Evolutionary conservation across 2,329 filamentous ascomycete genomes (phyloP).

Genomic region (Aaosphaeria pasadenensis): DNA sequence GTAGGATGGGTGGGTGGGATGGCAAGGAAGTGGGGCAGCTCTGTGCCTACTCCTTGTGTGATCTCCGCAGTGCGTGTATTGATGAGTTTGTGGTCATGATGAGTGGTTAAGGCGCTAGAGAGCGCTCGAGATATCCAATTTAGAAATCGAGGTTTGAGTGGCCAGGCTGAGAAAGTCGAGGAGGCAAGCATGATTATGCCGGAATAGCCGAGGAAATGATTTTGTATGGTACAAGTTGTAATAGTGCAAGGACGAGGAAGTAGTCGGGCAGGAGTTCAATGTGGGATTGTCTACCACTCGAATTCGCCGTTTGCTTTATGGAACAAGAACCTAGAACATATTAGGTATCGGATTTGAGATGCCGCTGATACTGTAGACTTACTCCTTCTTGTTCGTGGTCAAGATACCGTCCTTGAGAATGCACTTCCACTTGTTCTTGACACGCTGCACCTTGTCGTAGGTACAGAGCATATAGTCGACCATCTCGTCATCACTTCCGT

Average conservation of each 20-base stretch:
- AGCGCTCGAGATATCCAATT: not conserved
- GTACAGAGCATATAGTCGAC: slow-evolving; percentile 97
- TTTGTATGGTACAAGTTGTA: slow-evolving; percentile 1
- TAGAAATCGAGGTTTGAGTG: not conserved
- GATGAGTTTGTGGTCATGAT: no score
- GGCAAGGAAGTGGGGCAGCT: not conserved
- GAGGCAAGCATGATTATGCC: not conserved
- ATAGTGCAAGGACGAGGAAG: not conserved
- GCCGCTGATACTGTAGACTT: slow-evolving; percentile 31
- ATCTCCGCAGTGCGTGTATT: not conserved
- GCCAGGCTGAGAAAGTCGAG: not conserved
- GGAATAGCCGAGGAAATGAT: not conserved
- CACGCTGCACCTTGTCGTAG: slow-evolving; percentile 97
- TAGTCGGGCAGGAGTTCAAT: not conserved
- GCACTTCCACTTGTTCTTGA: slow-evolving; percentile 98
- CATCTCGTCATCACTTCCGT: slow-evolving; percentile 80
- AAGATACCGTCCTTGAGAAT: slow-evolving; percentile 95
- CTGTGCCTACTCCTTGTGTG: not conserved
- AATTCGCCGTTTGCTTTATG: slow-evolving; percentile 97
- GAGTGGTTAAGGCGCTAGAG: not conserved
- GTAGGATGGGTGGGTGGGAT: not conserved
- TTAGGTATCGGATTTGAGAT: slow-evolving; percentile 1
- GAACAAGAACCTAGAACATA: slow-evolving; percentile 71
- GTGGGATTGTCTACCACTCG: slow-evolving; percentile 69
- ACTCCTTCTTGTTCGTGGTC: slow-evolving; percentile 89